Evolutionary conservation across 148 eudicot species (phyloP).

Genomic region (Rheum nobile): DNA sequence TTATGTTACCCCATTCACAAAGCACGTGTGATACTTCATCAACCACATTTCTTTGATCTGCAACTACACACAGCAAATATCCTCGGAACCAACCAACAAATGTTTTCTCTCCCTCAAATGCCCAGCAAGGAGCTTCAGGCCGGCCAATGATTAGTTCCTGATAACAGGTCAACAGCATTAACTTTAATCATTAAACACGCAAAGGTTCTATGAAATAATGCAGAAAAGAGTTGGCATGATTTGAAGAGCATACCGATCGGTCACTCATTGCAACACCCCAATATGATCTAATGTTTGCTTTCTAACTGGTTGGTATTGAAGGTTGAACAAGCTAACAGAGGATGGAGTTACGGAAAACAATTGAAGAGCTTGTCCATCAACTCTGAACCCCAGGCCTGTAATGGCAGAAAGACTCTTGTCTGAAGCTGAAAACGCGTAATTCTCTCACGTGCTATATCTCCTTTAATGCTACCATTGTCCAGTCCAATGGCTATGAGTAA

Average conservation of each 20-base stretch:
- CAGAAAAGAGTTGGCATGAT: neutral
- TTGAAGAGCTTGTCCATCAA: conserved; percentile 77
- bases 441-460: conserved; percentile 94
- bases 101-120: conserved; percentile 95
- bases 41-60: conserved; percentile 70
- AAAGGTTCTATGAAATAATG: conserved; percentile 1
- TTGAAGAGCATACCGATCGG: conserved; percentile 53
- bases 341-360: conserved; percentile 83
- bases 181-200: neutral
- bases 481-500: conserved; percentile 81
- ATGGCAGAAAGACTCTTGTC: conserved; percentile 44
- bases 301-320: conserved; percentile 62
- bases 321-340: conserved; percentile 74
- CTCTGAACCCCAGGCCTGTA: conserved; percentile 78
- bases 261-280: conserved; percentile 94
- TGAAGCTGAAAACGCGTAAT: conserved; percentile 82
- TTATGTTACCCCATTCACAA: conserved; percentile 96
- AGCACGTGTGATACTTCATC: conserved; percentile 88
- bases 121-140: conserved; percentile 99
- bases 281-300: conserved; percentile 77
- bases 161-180: conserved; percentile 5
- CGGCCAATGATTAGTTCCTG: conserved; percentile 96
- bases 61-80: conserved; percentile 75
- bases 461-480: conserved; percentile 84
- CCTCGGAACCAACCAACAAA: conserved; percentile 97